Evolutionary conservation across 1,139 yeast species (phyloP).

Genomic region (Taiozyma sp.): DNA sequence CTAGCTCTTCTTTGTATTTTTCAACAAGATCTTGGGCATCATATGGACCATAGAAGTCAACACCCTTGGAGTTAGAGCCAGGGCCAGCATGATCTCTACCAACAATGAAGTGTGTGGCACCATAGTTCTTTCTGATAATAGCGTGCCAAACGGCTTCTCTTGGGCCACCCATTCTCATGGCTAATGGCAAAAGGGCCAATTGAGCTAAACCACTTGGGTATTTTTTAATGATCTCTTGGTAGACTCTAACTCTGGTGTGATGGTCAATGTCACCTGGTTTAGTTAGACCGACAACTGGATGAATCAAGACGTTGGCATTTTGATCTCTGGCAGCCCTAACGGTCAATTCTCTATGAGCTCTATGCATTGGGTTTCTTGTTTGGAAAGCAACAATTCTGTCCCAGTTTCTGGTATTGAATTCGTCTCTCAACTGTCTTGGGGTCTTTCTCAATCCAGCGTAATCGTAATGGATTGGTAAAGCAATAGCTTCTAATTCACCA

Average conservation of each 20-base stretch:
- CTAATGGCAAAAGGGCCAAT: slow-evolving; percentile 83
- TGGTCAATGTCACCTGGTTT: slow-evolving; percentile 98
- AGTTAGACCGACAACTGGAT: slow-evolving; percentile 95
- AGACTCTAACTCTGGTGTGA: slow-evolving; percentile 94
- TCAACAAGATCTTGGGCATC: slow-evolving; percentile 93
- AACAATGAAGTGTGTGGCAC: slow-evolving; percentile 95
- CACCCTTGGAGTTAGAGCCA: slow-evolving; percentile 89
- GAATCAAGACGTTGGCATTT: slow-evolving; percentile 79
- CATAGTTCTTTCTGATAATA: slow-evolving; percentile 91
- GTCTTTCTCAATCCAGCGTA: slow-evolving; percentile 84
- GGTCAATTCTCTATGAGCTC: slow-evolving; percentile 95
- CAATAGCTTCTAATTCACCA: slow-evolving; percentile 81
- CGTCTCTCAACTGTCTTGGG: slow-evolving; percentile 84
- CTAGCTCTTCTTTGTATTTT: slow-evolving; percentile 68
- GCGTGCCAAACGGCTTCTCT: slow-evolving; percentile 99
- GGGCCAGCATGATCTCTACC: slow-evolving; percentile 99
- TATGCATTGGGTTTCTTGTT: slow-evolving; percentile 97
- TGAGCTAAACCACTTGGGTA: slow-evolving; percentile 94
- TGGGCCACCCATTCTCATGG: slow-evolving; percentile 99
- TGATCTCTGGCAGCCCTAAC: slow-evolving; percentile 88
- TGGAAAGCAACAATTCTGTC: slow-evolving; percentile 93
- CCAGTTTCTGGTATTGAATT: slow-evolving; percentile 82
- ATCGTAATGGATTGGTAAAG: slow-evolving; percentile 85
- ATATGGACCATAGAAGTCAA: slow-evolving; percentile 93
- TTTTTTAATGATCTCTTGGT: slow-evolving; percentile 85